Base-by-base conservation (phyloP, 805 yeast species). In the Saturnispora dispora region DNA sequence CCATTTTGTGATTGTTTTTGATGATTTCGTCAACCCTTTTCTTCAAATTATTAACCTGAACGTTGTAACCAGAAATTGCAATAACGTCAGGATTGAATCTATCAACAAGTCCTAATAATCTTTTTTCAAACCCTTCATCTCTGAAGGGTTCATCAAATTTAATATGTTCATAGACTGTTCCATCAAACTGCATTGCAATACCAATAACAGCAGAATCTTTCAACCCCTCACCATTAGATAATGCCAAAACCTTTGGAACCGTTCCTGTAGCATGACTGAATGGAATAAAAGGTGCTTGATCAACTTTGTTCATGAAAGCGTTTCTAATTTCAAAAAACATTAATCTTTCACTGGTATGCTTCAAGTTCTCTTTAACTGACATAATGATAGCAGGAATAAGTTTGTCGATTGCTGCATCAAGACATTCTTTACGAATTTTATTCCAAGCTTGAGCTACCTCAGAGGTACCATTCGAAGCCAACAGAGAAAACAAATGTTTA, bases 231-330 rank as follows among this genome's bases (percentile, higher is more conserved):
- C 99, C 99, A 58, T 85, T 81, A 0, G 95, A 78, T 30, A 93
- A 60, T 0, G 96, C 81, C 56, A 93, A 71, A 0, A 88, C 91
- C 55, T 85, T 82, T 20, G 99, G 96, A 49, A 81, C 75, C 4
- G 95, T 85, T 44, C 97, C 96, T 53, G 78, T 75, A 43, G 80
- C 86, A 57, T 76, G 83, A 5, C 86, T 84, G 45, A 78, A 75
- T 5, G 98, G 96, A 58, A 85, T 82, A 67, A 72, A 90, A 32
- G 99, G 97, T 2, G 98, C 96, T 71, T 90, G 98, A 64, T 91
- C 93, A 35, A 93, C 74, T 60, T 82, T 84, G 22, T 77, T 74
- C 64, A 79, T 71, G 61, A 91, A 85, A 28, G 77, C 72, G 42
- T 77, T 75, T 58, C 98, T 82, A 35, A 91, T 79, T 53, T 83